A percentile compares a stretch with the other conserved stretches of the same genome.
phyloP scores from a whole-genome alignment of 768 basidiomycete species.

The Boletus pseudo-olivaceus region DNA sequence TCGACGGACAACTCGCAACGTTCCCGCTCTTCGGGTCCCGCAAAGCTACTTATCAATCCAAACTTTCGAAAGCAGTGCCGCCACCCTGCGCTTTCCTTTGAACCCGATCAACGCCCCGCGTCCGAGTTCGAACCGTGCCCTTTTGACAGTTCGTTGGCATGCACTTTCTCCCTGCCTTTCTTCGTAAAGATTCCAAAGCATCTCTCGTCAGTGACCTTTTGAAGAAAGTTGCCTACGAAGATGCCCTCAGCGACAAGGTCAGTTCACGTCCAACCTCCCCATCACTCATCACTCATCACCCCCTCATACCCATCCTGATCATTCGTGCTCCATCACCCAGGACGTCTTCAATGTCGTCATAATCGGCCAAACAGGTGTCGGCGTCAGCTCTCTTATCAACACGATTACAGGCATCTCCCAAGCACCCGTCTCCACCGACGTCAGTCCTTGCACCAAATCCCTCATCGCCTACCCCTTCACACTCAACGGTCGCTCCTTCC shows the following conservation, averaged over 20 bases:
- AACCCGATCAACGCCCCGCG: constrained; percentile 7
- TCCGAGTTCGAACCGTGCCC: neutral
- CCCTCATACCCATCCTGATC: neutral
- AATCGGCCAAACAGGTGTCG: constrained; percentile 31
- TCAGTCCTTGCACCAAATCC: constrained; percentile 26
- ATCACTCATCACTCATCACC: neutral
- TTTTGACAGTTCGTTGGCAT: constrained; percentile 12
- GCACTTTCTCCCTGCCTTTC: constrained; percentile 26
- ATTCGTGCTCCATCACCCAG: constrained; percentile 9
- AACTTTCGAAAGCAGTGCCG: constrained; percentile 13
- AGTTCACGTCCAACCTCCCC: neutral
- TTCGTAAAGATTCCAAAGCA: constrained; percentile 26
- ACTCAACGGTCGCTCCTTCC: constrained; percentile 26
- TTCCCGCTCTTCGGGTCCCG: constrained; percentile 1
- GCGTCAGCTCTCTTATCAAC: constrained; percentile 42
- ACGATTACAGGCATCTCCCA: constrained; percentile 25
- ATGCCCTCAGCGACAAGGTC: constrained; percentile 23
- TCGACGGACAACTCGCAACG: constrained; percentile 14
- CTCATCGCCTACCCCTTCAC: constrained; percentile 25
- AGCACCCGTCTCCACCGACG: constrained; percentile 27
- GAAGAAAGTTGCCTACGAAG: constrained; percentile 21
- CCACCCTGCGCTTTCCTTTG: constrained; percentile 9
- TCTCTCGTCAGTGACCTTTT: constrained; percentile 23
- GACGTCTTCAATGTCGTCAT: constrained; percentile 30
- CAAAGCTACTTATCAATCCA: constrained; percentile 3